phyloP scores from a whole-genome alignment of 148 eudicot species.

The Amaranthus cruentus region DNA sequence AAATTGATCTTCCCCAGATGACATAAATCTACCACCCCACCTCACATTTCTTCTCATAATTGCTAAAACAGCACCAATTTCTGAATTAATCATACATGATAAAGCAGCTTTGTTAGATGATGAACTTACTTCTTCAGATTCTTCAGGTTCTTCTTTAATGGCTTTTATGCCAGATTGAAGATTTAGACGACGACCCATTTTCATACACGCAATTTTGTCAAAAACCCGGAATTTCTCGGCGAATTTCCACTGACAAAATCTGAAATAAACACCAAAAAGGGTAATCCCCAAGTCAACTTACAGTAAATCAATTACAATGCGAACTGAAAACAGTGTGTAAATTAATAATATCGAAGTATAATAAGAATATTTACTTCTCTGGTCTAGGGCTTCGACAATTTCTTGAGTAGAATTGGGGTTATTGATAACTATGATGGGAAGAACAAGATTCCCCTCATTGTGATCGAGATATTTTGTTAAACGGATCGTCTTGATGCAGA shows the following conservation, averaged over 20 bases:
- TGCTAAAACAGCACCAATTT: constrained; percentile 83
- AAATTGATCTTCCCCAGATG: constrained; percentile 74
- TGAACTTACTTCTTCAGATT: constrained; percentile 30
- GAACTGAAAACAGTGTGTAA: too few relatives aligned
- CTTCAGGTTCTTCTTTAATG: constrained; percentile 68
- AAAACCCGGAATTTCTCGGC: constrained; percentile 20
- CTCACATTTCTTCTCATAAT: constrained; percentile 96
- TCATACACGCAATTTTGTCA: constrained; percentile 10
- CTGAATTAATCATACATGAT: constrained; percentile 81
- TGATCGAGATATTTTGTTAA: too few relatives aligned
- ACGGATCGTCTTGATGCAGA: too few relatives aligned
- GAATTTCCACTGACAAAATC: constrained; percentile 18
- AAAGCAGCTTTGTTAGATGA: constrained; percentile 54
- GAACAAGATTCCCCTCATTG: too few relatives aligned
- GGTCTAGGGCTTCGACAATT: too few relatives aligned
- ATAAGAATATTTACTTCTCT: too few relatives aligned
- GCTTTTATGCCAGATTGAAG: constrained; percentile 62
- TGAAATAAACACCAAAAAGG: constrained; percentile 4
- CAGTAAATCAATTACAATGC: background rate
- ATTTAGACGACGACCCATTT: constrained; percentile 77
- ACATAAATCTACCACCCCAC: constrained; percentile 84
- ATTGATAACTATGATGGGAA: too few relatives aligned
- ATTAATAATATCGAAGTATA: too few relatives aligned
- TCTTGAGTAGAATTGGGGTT: too few relatives aligned
- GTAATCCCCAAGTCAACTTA: background rate